phyloP scores from a whole-genome alignment of 768 basidiomycete genomes.

The Boletus huronensis region DNA sequence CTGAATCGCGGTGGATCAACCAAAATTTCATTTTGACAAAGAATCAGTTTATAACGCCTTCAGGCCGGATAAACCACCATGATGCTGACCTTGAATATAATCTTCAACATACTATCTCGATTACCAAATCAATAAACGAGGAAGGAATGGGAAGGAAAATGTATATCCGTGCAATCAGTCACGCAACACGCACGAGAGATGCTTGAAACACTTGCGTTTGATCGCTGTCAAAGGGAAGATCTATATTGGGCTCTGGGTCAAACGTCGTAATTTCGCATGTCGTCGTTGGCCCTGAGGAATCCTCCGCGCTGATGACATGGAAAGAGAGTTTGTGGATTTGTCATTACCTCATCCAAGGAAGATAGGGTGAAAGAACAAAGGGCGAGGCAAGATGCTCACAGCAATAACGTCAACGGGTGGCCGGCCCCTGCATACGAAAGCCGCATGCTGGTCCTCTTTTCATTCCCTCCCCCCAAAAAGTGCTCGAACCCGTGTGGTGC shows the following conservation, averaged over 20 bases:
- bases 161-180: conserved; percentile 6
- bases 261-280: conserved; percentile 85
- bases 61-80: background rate
- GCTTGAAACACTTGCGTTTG: conserved; percentile 44
- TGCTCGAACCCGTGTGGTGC: conserved; percentile 46
- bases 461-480: conserved; percentile 48
- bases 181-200: background rate
- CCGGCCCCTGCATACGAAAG: conserved; percentile 79
- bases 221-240: conserved; percentile 72
- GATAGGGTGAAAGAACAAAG: background rate
- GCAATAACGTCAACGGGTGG: conserved; percentile 68
- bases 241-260: conserved; percentile 76
- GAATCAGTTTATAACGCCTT: background rate
- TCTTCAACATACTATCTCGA: conserved; percentile 58
- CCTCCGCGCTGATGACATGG: conserved; percentile 55
- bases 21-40: background rate
- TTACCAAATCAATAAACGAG: background rate
- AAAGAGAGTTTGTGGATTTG: background rate
- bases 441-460: conserved; percentile 79
- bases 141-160: background rate
- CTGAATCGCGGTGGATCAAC: conserved; percentile 11
- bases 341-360: conserved; percentile 4
- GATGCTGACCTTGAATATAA: conserved; percentile 73
- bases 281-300: conserved; percentile 77
- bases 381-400: conserved; percentile 50